Percentiles rank a stretch among this genome's conserved stretches.
Conservation (phyloP, 2,329 filamentous ascomycete genomes). For the Sporothrix variecibatus region DNA sequence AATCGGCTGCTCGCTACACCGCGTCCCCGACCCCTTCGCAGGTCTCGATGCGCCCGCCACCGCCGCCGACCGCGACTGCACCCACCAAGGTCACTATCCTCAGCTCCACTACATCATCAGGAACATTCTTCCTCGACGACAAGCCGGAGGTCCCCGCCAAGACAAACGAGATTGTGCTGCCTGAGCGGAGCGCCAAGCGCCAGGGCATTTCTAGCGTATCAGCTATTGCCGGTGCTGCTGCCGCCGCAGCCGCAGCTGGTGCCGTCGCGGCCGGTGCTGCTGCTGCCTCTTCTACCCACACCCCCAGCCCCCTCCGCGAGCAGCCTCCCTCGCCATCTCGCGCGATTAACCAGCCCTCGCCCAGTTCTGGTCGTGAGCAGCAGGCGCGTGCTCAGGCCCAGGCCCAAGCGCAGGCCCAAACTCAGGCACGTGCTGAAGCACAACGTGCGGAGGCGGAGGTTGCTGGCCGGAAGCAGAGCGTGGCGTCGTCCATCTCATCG, state of each 20-base stretch:
- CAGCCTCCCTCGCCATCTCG: conserved; percentile 18
- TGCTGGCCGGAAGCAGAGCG: conserved; percentile 41
- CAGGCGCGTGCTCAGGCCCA: conserved; percentile 25
- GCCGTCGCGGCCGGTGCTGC: conserved; percentile 27
- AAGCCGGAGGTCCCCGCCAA: conserved; percentile 41
- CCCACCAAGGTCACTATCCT: conserved; percentile 42
- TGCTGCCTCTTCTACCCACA: conserved; percentile 34
- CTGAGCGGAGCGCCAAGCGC: conserved; percentile 32
- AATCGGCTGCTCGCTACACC: neutral
- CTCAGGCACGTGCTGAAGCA: conserved; percentile 16
- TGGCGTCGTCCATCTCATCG: conserved; percentile 55
- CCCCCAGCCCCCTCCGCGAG: conserved; percentile 8
- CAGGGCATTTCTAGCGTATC: neutral
- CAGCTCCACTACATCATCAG: conserved; percentile 37
- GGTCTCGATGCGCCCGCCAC: conserved; percentile 11
- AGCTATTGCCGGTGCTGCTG: conserved; percentile 29
- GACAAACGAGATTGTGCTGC: conserved; percentile 26
- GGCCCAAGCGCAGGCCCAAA: conserved; percentile 35
- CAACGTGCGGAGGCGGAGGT: conserved; percentile 21
- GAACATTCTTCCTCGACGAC: conserved; percentile 41
- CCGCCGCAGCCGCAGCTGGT: conserved; percentile 34
- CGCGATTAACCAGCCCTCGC: neutral
- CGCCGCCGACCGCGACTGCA: conserved; percentile 29
- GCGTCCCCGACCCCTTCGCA: conserved; percentile 17
- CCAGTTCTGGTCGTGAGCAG: conserved; percentile 17